Evolutionary conservation across 1,284 basidiomycete genomes (phyloP).

Genomic region (Gomphus bonarii): DNA sequence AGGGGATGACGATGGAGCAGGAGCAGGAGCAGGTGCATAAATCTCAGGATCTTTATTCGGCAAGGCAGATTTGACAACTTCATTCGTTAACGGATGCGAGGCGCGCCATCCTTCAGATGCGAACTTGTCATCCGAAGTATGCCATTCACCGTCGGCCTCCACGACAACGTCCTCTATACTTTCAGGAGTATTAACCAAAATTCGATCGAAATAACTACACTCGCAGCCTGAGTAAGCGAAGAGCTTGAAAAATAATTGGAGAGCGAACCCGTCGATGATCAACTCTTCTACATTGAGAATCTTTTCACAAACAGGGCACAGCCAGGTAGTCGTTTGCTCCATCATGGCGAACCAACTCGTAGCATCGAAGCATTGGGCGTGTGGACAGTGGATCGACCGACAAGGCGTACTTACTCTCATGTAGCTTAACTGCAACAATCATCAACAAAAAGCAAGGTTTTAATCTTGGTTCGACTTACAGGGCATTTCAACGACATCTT

Average conservation of each 20-base stretch:
- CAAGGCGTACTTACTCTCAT: slow-evolving; percentile 80
- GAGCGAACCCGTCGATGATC: slow-evolving; percentile 79
- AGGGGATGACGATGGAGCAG: slow-evolving; percentile 14
- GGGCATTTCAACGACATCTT: slow-evolving; percentile 89
- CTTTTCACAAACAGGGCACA: slow-evolving; percentile 92
- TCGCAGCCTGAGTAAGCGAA: not conserved
- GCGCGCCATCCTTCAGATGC: slow-evolving; percentile 65
- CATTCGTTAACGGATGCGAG: slow-evolving; percentile 29
- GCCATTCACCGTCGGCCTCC: slow-evolving; percentile 93
- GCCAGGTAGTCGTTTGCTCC: slow-evolving; percentile 93
- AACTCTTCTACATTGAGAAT: slow-evolving; percentile 72
- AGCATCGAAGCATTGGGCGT: slow-evolving; percentile 95
- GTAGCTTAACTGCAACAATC: slow-evolving; percentile 63
- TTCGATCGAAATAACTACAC: slow-evolving; percentile 71
- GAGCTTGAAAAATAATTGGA: not conserved
- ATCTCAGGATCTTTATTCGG: slow-evolving; percentile 23
- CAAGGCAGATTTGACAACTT: slow-evolving; percentile 21
- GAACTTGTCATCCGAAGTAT: slow-evolving; percentile 79
- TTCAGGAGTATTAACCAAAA: slow-evolving; percentile 68
- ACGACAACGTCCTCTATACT: slow-evolving; percentile 86
- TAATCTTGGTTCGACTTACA: slow-evolving; percentile 36
- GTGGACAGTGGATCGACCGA: slow-evolving; percentile 78
- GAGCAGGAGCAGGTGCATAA: slow-evolving; percentile 14
- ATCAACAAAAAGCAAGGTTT: slow-evolving; percentile 1
- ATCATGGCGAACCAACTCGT: slow-evolving; percentile 91